Conservation (phyloP, 2,329 filamentous ascomycete genomes). For the Leptographium procerum region DNA sequence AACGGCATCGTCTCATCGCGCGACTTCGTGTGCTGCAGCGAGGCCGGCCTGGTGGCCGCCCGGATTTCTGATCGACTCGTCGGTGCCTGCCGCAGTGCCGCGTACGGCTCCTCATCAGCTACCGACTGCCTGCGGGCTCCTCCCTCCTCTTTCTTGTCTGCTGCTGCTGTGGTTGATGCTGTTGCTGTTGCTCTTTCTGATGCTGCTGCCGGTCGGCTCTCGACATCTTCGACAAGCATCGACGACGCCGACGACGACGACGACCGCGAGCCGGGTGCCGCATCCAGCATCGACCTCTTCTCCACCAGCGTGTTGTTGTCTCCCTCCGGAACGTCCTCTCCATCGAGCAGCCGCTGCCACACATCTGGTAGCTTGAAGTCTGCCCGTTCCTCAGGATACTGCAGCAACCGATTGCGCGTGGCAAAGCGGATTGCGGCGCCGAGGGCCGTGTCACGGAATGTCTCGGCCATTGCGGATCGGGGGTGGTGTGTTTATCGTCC, state of each 20-base stretch:
- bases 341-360: constrained; percentile 60
- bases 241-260: background rate
- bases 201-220: background rate
- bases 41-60: background rate
- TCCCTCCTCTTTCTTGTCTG: too few species aligned
- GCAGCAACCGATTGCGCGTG: constrained; percentile 22
- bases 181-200: background rate
- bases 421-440: constrained; percentile 19
- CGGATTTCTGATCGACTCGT: background rate
- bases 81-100: constrained; percentile 2
- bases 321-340: constrained; percentile 37
- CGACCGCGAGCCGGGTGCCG: background rate
- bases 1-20: constrained; percentile 16
- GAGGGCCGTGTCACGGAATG: constrained; percentile 13
- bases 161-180: background rate
- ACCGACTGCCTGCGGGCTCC: background rate
- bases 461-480: constrained; percentile 3
- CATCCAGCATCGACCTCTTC: background rate
- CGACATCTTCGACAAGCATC: background rate
- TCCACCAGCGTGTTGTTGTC: background rate
- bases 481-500: background rate
- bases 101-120: constrained; percentile 12
- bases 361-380: constrained; percentile 52
- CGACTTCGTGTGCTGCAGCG: constrained; percentile 13
- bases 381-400: constrained; percentile 56